phyloP scores from a whole-genome alignment of 2,329 filamentous ascomycete species.

The Diaporthe sp. region DNA sequence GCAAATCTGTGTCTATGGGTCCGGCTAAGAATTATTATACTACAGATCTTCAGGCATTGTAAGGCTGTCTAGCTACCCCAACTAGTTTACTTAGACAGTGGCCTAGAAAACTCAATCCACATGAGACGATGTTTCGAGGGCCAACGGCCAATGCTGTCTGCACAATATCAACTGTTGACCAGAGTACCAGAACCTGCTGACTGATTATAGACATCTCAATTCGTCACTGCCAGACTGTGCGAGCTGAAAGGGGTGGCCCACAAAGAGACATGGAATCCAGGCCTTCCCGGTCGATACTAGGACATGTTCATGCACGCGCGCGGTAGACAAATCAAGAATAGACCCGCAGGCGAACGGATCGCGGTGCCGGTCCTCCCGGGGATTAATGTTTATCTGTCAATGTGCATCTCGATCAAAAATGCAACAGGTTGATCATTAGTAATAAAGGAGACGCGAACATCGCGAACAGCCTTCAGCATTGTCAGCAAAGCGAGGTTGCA shows the following conservation, averaged over 20 bases:
- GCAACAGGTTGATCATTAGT: neutral
- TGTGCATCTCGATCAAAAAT: neutral
- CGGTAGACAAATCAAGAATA: slow-evolving; percentile 12
- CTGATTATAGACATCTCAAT: neutral
- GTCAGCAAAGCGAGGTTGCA: neutral
- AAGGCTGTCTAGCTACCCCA: neutral
- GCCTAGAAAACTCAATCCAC: neutral
- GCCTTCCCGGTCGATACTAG: slow-evolving; percentile 14
- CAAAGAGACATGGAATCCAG: neutral
- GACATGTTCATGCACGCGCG: slow-evolving; percentile 17
- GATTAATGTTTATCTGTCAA: neutral
- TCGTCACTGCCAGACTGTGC: neutral
- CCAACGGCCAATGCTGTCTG: neutral
- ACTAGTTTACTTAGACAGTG: neutral
- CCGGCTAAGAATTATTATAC: neutral
- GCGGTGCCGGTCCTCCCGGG: neutral
- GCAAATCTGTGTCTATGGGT: neutral
- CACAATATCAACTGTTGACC: neutral
- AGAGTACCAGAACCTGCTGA: neutral
- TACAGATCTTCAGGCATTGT: neutral
- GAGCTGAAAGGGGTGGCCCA: neutral
- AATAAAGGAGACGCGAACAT: neutral
- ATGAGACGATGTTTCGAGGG: neutral
- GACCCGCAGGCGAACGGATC: neutral
- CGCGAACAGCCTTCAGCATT: neutral